Percentiles rank a stretch among this genome's conserved stretches.
phyloP scores from a whole-genome alignment of 495 filamentous ascomycete genomes.

The Penicillium paradoxum region DNA sequence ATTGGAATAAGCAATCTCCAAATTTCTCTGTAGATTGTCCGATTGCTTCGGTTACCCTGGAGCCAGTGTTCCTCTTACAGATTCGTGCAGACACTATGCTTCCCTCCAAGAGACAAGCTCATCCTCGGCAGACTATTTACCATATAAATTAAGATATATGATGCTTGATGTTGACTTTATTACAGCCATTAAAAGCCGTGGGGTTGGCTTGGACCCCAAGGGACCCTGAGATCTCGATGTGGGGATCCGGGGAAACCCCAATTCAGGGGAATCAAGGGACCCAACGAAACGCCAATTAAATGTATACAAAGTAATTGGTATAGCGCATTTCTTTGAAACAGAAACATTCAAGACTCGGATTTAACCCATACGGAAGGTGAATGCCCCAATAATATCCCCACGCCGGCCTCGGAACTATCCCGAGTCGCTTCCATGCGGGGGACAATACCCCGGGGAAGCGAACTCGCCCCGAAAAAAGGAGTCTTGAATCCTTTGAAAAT shows the following conservation, averaged over 20 bases:
- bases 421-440: conserved; percentile 19
- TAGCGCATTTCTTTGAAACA: neutral
- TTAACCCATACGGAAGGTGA: neutral
- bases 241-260: conserved; percentile 5
- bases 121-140: too few species aligned
- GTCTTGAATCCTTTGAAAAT: neutral
- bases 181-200: neutral
- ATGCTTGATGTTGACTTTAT: too few species aligned
- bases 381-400: neutral
- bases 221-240: neutral
- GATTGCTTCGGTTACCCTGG: too few species aligned
- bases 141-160: too few species aligned
- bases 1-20: too few species aligned
- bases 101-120: too few species aligned
- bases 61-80: too few species aligned
- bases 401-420: conserved; percentile 13
- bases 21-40: too few species aligned
- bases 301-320: neutral
- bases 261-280: neutral
- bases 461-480: conserved; percentile 10
- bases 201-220: neutral
- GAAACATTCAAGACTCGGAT: neutral
- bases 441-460: conserved; percentile 10
- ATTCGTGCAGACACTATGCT: too few species aligned
- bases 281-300: neutral